Percentiles rank a stretch among this genome's conserved stretches.
Evolutionary conservation across 2,329 filamentous ascomycete genomes (phyloP).

Genomic region (Colletotrichum abscissum): DNA sequence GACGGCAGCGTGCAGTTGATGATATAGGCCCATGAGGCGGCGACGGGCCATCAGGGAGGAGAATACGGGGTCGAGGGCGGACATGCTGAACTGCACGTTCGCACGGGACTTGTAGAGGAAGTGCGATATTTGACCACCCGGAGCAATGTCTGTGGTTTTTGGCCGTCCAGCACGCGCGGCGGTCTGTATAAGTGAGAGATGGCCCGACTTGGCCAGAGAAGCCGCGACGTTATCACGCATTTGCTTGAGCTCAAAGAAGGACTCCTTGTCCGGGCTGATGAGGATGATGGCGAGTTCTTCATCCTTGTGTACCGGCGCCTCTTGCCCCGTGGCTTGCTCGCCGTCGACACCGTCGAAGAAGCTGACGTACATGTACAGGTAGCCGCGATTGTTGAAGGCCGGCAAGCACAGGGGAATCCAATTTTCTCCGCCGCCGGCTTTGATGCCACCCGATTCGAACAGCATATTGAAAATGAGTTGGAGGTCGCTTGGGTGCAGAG

Average conservation of each 20-base stretch:
- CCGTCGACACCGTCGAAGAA: conserved; percentile 78
- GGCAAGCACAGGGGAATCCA: conserved; percentile 97
- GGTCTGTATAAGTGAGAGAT: conserved; percentile 77
- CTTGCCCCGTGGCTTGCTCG: conserved; percentile 46
- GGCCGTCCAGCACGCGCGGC: conserved; percentile 80
- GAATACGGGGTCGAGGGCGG: conserved; percentile 80
- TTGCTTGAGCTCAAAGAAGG: conserved; percentile 88
- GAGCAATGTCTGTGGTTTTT: conserved; percentile 78
- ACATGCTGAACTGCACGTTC: conserved; percentile 97
- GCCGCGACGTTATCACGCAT: conserved; percentile 72
- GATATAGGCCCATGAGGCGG: conserved; percentile 85
- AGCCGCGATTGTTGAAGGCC: conserved; percentile 96
- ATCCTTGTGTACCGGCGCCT: conserved; percentile 71
- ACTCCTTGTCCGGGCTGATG: conserved; percentile 92
- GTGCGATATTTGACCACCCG: conserved; percentile 84
- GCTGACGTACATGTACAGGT: conserved; percentile 99
- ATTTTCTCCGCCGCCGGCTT: conserved; percentile 90
- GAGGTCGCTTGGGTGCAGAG: conserved; percentile 92
- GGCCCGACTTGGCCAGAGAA: conserved; percentile 81
- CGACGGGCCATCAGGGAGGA: conserved; percentile 67
- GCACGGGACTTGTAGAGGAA: conserved; percentile 95
- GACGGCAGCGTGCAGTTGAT: conserved; percentile 84
- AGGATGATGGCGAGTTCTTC: conserved; percentile 91
- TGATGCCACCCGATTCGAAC: conserved; percentile 92
- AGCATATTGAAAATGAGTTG: conserved; percentile 99